phyloP scores from a whole-genome alignment of 83 land plant species.

The Isoetes engelmannii region DNA sequence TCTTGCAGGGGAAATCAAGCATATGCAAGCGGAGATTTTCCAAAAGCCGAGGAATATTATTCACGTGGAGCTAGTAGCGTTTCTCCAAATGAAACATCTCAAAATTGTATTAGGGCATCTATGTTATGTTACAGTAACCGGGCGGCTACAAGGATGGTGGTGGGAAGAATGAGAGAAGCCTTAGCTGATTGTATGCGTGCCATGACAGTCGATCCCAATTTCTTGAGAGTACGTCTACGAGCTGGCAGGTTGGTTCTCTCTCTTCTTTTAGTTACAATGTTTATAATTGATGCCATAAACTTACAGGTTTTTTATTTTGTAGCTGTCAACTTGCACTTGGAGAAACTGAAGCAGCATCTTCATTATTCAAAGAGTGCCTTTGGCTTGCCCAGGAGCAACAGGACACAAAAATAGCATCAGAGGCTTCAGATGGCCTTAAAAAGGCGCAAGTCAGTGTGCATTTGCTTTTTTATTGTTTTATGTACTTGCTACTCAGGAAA shows the following conservation, averaged over 20 bases:
- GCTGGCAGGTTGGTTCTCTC: conserved; percentile 55
- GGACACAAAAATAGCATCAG: conserved; percentile 55
- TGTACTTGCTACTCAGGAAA: too few species aligned
- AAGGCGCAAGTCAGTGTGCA: conserved; percentile 35
- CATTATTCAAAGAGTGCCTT: conserved; percentile 54
- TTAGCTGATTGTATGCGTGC: conserved; percentile 74
- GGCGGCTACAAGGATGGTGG: conserved; percentile 83
- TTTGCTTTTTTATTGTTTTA: neutral
- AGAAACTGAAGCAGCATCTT: conserved; percentile 58
- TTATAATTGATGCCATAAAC: conserved; percentile 1
- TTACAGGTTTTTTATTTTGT: neutral
- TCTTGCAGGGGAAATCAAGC: conserved; percentile 86
- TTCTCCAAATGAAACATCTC: conserved; percentile 57
- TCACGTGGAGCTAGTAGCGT: conserved; percentile 72
- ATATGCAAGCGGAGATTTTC: conserved; percentile 63
- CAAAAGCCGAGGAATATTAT: conserved; percentile 87
- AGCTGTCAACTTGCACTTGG: conserved; percentile 89
- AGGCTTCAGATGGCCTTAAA: conserved; percentile 81
- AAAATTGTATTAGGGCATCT: conserved; percentile 60
- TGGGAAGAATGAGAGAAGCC: conserved; percentile 87
- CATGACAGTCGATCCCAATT: conserved; percentile 69
- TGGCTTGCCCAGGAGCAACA: conserved; percentile 39
- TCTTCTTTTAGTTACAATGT: neutral
- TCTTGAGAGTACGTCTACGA: conserved; percentile 64
- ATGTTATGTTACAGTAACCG: conserved; percentile 96